Evolutionary conservation across 306 rosid species (phyloP).

Genomic region (Fragaria nilgerrensis): DNA sequence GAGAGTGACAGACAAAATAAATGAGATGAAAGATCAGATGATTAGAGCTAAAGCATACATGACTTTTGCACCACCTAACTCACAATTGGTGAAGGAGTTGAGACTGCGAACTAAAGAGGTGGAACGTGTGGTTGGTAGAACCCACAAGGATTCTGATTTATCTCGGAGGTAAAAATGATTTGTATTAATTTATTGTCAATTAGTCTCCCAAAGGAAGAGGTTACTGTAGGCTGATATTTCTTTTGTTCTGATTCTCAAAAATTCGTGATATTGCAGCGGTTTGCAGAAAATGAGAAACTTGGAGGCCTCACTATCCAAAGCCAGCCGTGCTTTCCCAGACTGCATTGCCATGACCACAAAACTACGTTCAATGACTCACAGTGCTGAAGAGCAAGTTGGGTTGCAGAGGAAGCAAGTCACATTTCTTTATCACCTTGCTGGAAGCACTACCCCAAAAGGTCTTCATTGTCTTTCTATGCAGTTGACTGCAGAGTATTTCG

Average conservation of each 20-base stretch:
- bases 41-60: constrained; percentile 82
- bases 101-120: constrained; percentile 70
- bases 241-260: constrained; percentile 32
- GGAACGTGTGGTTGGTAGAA: constrained; percentile 66
- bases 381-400: constrained; percentile 67
- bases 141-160: constrained; percentile 64
- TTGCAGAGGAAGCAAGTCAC: constrained; percentile 52
- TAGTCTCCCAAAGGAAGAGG: background rate
- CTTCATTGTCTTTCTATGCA: constrained; percentile 95
- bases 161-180: constrained; percentile 57
- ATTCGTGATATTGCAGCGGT: constrained; percentile 48
- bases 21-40: constrained; percentile 81
- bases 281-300: constrained; percentile 85
- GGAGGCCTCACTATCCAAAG: constrained; percentile 81
- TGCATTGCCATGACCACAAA: constrained; percentile 69
- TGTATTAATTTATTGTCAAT: constrained; percentile 15
- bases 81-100: constrained; percentile 77
- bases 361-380: constrained; percentile 81
- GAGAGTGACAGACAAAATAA: constrained; percentile 48
- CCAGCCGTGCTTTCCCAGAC: constrained; percentile 65
- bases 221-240: background rate
- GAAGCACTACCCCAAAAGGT: constrained; percentile 80
- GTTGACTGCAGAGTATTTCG: constrained; percentile 74
- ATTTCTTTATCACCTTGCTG: constrained; percentile 72
- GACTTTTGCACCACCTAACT: constrained; percentile 61